A percentile compares a stretch with the other conserved stretches of the same genome.
These are phyloP conservation scores for Lineolata rhizophorae DNA, from an alignment of 495 filamentous ascomycete genomes.

Conservation along the genomic window DNA sequence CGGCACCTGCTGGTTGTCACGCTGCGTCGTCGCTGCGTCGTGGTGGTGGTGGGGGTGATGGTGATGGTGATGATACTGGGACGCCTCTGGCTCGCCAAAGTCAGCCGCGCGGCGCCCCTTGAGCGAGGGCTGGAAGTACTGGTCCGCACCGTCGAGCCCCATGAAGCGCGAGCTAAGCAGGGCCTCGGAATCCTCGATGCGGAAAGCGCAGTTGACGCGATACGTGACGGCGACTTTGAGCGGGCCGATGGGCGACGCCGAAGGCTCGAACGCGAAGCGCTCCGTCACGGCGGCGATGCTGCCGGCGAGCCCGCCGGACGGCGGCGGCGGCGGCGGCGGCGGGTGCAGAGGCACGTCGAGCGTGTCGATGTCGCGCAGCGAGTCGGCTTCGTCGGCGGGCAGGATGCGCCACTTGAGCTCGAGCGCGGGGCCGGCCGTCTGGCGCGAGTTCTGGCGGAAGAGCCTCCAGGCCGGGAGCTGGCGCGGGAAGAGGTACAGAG, in stretches of 20 bases:
- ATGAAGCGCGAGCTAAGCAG: constrained; percentile 89
- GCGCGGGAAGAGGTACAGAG: constrained; percentile 65
- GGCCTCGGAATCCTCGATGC: constrained; percentile 76
- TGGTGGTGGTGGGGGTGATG: no score
- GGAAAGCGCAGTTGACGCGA: constrained; percentile 73
- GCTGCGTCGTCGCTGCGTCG: constrained; percentile 11
- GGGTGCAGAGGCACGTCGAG: constrained; percentile 53
- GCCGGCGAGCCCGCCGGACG: no score
- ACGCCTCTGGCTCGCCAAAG: no score
- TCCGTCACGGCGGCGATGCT: constrained; percentile 38
- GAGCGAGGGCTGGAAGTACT: constrained; percentile 60
- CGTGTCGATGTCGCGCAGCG: constrained; percentile 26
- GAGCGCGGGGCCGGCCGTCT: constrained; percentile 45
- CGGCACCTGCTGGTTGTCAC: constrained; percentile 28
- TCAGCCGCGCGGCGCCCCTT: no score
- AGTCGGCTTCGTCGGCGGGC: constrained; percentile 29
- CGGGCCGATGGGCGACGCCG: constrained; percentile 66
- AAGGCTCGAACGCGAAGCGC: constrained; percentile 52
- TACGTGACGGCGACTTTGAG: constrained; percentile 65
- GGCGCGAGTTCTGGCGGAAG: constrained; percentile 32
- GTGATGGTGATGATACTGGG: no score
- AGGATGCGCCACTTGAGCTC: constrained; percentile 61
- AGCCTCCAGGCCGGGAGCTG: constrained; percentile 74
- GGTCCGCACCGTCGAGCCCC: constrained; percentile 74
- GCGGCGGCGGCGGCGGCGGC: no score